These are phyloP conservation scores for Graphilbum fragrans DNA, from an alignment of 2,329 filamentous ascomycete species.

Conservation along the genomic window DNA sequence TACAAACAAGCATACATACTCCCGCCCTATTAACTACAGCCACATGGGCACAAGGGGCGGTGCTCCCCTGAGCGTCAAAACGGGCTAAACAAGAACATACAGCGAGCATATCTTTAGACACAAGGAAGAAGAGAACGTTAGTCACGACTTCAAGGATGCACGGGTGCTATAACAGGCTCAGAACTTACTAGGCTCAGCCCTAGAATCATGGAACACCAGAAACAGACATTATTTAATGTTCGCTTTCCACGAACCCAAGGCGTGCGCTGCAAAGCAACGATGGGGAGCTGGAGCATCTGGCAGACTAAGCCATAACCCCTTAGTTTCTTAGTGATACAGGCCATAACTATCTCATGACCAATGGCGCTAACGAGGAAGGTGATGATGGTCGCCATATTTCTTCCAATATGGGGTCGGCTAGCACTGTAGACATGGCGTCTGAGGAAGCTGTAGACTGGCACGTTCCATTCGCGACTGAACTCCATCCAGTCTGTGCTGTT, in stretches of 20 bases:
- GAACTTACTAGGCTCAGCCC: conserved; percentile 64
- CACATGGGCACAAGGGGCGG: too few species aligned
- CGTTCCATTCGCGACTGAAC: conserved; percentile 93
- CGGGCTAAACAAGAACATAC: too few species aligned
- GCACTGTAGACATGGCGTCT: conserved; percentile 88
- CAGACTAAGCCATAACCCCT: conserved; percentile 86
- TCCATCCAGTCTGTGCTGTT: conserved; percentile 84
- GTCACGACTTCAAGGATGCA: too few species aligned
- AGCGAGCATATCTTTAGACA: too few species aligned
- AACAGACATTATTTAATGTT: conserved; percentile 78
- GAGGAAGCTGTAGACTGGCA: conserved; percentile 94
- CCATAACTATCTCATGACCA: conserved; percentile 93
- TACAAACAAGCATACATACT: too few species aligned
- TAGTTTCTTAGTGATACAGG: conserved; percentile 94
- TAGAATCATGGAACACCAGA: conserved; percentile 86
- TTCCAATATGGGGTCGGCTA: conserved; percentile 63
- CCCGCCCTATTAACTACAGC: too few species aligned
- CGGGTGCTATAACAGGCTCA: conserved; percentile 4
- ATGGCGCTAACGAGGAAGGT: conserved; percentile 85
- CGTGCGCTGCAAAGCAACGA: conserved; percentile 82
- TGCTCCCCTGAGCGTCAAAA: too few species aligned
- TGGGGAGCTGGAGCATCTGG: conserved; percentile 94
- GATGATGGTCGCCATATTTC: conserved; percentile 67
- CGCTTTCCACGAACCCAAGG: conserved; percentile 60
- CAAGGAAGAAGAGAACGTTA: too few species aligned